Evolutionary conservation across 441 rosid species (phyloP).

Genomic region (Euphorbia schlechtendalii): DNA sequence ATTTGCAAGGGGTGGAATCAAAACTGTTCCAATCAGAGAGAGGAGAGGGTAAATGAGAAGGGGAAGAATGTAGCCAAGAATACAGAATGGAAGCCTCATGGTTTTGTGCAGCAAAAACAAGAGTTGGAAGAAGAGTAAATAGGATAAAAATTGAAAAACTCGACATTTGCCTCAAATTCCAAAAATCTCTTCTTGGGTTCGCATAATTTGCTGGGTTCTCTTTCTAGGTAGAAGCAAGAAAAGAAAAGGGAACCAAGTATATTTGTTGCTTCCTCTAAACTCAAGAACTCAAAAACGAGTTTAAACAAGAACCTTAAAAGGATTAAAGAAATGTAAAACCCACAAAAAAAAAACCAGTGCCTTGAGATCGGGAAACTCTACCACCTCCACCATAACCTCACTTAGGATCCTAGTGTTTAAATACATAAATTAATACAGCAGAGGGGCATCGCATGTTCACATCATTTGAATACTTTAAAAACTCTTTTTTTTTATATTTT

Average conservation of each 20-base stretch:
- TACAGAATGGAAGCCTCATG: constrained; percentile 56
- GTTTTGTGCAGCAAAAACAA: constrained; percentile 31
- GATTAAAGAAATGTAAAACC: too few relatives aligned
- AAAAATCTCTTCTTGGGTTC: constrained; percentile 57
- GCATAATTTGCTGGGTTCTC: too few relatives aligned
- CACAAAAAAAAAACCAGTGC: constrained; percentile 20
- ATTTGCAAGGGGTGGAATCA: constrained; percentile 67
- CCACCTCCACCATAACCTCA: constrained; percentile 41
- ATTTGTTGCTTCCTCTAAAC: constrained; percentile 17
- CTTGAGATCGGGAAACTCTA: constrained; percentile 72
- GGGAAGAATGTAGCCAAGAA: constrained; percentile 73
- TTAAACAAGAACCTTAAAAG: too few relatives aligned
- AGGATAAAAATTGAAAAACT: constrained; percentile 27
- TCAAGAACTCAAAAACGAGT: too few relatives aligned
- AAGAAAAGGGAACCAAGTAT: not conserved
- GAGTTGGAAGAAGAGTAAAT: constrained; percentile 14
- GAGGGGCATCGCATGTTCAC: constrained; percentile 19
- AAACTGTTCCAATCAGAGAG: constrained; percentile 57
- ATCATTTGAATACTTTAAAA: constrained; percentile 16
- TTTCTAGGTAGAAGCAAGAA: too few relatives aligned
- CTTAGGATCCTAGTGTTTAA: too few relatives aligned
- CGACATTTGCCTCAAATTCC: constrained; percentile 90
- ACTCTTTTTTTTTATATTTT: not conserved
- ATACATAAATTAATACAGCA: not conserved
- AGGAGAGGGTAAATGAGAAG: constrained; percentile 32